phyloP scores from a whole-genome alignment of 352 stramenopile genomes.

The Thraustotheca clavata region DNA sequence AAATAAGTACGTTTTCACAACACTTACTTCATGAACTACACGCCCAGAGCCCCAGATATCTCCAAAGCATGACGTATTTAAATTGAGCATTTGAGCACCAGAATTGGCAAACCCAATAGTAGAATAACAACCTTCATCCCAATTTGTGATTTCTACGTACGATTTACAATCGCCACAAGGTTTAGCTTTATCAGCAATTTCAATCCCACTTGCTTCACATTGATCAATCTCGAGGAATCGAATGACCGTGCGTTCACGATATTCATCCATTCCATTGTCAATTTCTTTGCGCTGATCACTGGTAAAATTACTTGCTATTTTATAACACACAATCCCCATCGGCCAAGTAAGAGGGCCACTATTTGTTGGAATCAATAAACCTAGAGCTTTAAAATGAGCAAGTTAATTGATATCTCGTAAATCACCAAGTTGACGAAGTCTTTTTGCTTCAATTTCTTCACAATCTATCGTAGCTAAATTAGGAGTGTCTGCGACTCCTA shows the following conservation, averaged over 20 bases:
- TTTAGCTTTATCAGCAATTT: too few species aligned
- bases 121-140: constrained; percentile 27
- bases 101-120: constrained; percentile 35
- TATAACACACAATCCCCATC: constrained; percentile 62
- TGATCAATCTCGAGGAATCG: constrained; percentile 49
- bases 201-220: constrained; percentile 38
- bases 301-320: constrained; percentile 51
- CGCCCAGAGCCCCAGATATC: constrained; percentile 33
- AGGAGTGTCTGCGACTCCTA: constrained; percentile 7
- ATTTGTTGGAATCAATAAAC: not conserved
- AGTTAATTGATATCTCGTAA: not conserved
- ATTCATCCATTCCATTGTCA: constrained; percentile 52
- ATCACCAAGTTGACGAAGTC: not conserved
- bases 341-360: constrained; percentile 26
- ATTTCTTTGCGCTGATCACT: constrained; percentile 45
- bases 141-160: constrained; percentile 64
- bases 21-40: constrained; percentile 31
- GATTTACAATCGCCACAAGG: constrained; percentile 60
- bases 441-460: not conserved
- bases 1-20: too few species aligned
- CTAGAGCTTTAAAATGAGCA: not conserved
- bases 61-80: constrained; percentile 33
- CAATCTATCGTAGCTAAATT: not conserved
- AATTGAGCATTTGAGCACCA: constrained; percentile 38
- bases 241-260: constrained; percentile 58